phyloP scores from a whole-genome alignment of 1,284 basidiomycete genomes.

The Ganoderma lingzhi region DNA sequence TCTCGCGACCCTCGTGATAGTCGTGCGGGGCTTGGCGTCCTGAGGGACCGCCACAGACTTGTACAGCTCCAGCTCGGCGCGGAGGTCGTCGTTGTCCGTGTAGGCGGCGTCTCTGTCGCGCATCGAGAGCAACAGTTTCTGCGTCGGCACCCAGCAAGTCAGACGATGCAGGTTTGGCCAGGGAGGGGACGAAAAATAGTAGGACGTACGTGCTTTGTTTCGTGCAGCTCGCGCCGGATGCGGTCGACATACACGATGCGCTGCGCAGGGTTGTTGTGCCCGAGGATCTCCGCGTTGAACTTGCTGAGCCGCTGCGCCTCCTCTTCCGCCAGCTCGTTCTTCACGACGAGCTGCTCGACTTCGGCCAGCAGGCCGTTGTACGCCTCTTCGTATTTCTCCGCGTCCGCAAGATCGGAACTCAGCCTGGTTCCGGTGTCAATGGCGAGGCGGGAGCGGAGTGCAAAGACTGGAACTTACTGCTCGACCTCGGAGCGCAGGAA shows the following conservation, averaged over 20 bases:
- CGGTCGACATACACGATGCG: conserved; percentile 79
- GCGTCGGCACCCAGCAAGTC: conserved; percentile 7
- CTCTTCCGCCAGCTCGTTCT: conserved; percentile 78
- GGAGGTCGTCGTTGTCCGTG: conserved; percentile 60
- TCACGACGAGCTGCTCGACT: conserved; percentile 65
- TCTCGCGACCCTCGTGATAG: conserved; percentile 67
- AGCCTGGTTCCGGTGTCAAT: conserved; percentile 50
- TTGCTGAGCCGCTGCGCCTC: conserved; percentile 71
- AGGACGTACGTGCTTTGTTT: conserved; percentile 69
- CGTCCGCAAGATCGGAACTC: conserved; percentile 61
- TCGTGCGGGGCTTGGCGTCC: conserved; percentile 67
- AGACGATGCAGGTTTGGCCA: not conserved
- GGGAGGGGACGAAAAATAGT: not conserved
- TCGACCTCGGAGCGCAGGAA: conserved; percentile 68
- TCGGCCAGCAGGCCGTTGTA: conserved; percentile 70
- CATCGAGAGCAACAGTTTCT: conserved; percentile 65
- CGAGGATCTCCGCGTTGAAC: conserved; percentile 81
- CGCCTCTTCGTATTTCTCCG: conserved; percentile 70
- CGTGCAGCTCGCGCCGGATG: conserved; percentile 72
- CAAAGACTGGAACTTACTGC: conserved; percentile 50
- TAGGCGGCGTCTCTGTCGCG: conserved; percentile 62
- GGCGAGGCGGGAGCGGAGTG: conserved; percentile 1
- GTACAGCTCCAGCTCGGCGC: conserved; percentile 72
- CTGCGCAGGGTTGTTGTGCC: conserved; percentile 78
- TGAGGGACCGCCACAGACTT: conserved; percentile 68